A percentile compares a stretch with the other conserved stretches of the same genome.
These are phyloP conservation scores for Erigeron canadensis DNA, from an alignment of 129 eudicot genomes.

Conservation along the genomic window DNA sequence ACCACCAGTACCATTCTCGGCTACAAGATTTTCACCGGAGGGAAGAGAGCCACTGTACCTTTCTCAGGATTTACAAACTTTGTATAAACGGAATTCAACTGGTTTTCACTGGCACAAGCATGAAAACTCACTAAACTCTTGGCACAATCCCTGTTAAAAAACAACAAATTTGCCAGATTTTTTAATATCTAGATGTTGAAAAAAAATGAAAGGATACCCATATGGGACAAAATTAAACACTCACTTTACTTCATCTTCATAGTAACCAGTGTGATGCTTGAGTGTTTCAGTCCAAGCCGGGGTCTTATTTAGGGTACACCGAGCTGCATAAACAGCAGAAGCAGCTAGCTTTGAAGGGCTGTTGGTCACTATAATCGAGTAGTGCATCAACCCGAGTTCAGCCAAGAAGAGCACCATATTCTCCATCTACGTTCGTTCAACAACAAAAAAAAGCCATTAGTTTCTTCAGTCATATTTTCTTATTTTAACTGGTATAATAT, in stretches of 20 bases:
- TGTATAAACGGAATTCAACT: slow-evolving; percentile 47
- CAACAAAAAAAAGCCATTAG: not conserved
- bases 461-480: not conserved
- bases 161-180: not conserved
- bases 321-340: slow-evolving; percentile 84
- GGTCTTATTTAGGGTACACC: slow-evolving; percentile 57
- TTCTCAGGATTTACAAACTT: slow-evolving; percentile 48
- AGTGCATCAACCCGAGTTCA: slow-evolving; percentile 71
- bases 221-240: not conserved
- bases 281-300: slow-evolving; percentile 83
- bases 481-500: slow-evolving; percentile 21
- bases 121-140: slow-evolving; percentile 50
- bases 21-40: slow-evolving; percentile 43
- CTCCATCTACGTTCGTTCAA: slow-evolving; percentile 56
- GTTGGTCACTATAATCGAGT: slow-evolving; percentile 41
- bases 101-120: slow-evolving; percentile 41
- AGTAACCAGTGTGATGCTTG: slow-evolving; percentile 70
- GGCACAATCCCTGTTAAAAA: slow-evolving; percentile 50
- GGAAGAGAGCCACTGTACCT: slow-evolving; percentile 50
- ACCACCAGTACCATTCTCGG: slow-evolving; percentile 13
- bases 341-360: slow-evolving; percentile 82
- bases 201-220: not conserved
- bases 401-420: slow-evolving; percentile 77
- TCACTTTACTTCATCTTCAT: slow-evolving; percentile 62
- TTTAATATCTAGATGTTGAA: not conserved